These are phyloP conservation scores for Diaporthe capsici DNA, from an alignment of 2,329 filamentous ascomycete genomes.

Conservation along the genomic window DNA sequence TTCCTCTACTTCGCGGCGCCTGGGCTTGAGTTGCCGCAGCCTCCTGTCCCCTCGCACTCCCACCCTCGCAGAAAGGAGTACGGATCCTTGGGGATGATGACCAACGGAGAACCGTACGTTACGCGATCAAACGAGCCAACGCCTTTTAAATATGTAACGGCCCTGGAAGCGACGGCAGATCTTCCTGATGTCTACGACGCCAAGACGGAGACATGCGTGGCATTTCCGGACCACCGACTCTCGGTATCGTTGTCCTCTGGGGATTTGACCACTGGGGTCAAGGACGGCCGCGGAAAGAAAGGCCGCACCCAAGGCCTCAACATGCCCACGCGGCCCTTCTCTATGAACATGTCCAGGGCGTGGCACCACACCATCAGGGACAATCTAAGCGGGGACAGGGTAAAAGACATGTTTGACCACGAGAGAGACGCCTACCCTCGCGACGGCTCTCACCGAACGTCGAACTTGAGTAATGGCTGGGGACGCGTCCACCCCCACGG, in stretches of 20 bases:
- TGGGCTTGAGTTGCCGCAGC: slow-evolving; percentile 67
- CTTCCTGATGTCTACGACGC: slow-evolving; percentile 75
- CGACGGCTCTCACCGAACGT: slow-evolving; percentile 58
- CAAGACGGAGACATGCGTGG: slow-evolving; percentile 72
- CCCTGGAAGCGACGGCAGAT: slow-evolving; percentile 67
- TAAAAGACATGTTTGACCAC: slow-evolving; percentile 53
- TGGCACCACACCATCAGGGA: slow-evolving; percentile 49
- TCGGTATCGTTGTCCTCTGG: slow-evolving; percentile 55
- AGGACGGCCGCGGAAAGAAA: neutral
- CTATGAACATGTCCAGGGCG: slow-evolving; percentile 65
- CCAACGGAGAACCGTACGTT: slow-evolving; percentile 73
- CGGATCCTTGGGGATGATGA: slow-evolving; percentile 67
- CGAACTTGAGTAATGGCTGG: slow-evolving; percentile 61
- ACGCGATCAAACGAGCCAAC: slow-evolving; percentile 64
- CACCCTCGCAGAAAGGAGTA: slow-evolving; percentile 59
- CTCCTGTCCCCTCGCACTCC: slow-evolving; percentile 74
- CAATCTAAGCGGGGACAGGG: slow-evolving; percentile 15
- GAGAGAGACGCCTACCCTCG: slow-evolving; percentile 59
- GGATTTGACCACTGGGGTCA: neutral
- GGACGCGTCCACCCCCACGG: slow-evolving; percentile 64
- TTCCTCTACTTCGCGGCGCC: slow-evolving; percentile 82
- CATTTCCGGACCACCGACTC: slow-evolving; percentile 77
- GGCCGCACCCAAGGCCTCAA: slow-evolving; percentile 63
- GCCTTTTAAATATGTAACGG: slow-evolving; percentile 72
- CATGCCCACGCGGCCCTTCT: slow-evolving; percentile 73